Percentiles rank a stretch among this genome's conserved stretches.
phyloP scores from a whole-genome alignment of 768 basidiomycete species.

The Strobilomyces dryophilus region DNA sequence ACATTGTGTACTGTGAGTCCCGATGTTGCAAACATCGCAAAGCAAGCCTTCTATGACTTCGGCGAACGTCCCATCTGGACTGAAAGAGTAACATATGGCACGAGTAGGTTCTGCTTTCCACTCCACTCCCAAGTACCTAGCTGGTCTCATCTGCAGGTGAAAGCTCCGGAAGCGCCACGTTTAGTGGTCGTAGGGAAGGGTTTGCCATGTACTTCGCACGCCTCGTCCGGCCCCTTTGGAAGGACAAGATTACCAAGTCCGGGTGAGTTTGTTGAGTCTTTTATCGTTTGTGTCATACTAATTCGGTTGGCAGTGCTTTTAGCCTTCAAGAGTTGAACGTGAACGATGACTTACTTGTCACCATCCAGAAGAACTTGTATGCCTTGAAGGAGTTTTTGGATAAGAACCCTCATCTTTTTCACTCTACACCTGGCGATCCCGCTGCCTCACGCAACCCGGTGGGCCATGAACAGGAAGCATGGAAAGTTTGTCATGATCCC shows the following conservation, averaged over 20 bases:
- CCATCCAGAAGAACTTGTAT: constrained; percentile 76
- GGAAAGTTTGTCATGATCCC: constrained; percentile 55
- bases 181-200: constrained; percentile 86
- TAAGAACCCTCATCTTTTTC: constrained; percentile 83
- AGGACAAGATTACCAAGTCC: constrained; percentile 62
- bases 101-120: constrained; percentile 40
- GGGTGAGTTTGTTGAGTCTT: constrained; percentile 40
- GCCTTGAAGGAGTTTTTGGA: constrained; percentile 73
- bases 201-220: constrained; percentile 84
- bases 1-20: constrained; percentile 50
- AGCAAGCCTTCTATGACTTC: constrained; percentile 83
- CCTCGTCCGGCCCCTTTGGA: constrained; percentile 85
- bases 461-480: constrained; percentile 78
- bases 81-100: constrained; percentile 73
- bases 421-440: constrained; percentile 71
- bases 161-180: constrained; percentile 68
- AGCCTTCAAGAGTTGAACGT: constrained; percentile 58
- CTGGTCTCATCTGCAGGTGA: constrained; percentile 41
- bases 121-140: neutral
- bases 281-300: neutral
- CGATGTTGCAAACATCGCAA: constrained; percentile 68
- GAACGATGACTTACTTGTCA: constrained; percentile 56
- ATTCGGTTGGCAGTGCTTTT: constrained; percentile 31
- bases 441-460: constrained; percentile 50
- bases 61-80: constrained; percentile 82